phyloP scores from a whole-genome alignment of 306 rosid species.

The Morella rubra region DNA sequence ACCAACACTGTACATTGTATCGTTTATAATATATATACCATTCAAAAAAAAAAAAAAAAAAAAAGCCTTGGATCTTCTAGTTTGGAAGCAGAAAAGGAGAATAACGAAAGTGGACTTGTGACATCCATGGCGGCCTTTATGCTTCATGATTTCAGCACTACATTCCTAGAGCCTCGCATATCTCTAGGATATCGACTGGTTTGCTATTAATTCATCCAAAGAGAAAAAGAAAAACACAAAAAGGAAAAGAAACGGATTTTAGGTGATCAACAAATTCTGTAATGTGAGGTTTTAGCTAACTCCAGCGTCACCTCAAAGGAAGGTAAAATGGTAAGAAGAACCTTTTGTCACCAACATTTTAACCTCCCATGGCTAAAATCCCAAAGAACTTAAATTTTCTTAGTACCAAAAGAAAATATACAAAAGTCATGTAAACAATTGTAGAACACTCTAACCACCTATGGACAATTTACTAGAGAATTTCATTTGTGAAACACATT shows the following conservation, averaged over 20 bases:
- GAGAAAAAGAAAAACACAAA: not conserved
- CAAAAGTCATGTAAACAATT: too few species aligned
- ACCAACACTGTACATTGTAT: too few species aligned
- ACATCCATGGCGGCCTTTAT: not conserved
- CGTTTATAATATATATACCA: too few species aligned
- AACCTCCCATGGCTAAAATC: not conserved
- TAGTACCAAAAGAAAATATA: too few species aligned
- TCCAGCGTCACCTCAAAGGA: not conserved
- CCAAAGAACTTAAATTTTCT: not conserved
- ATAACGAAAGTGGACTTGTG: not conserved
- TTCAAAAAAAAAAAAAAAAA: not conserved
- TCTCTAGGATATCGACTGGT: slow-evolving; percentile 8
- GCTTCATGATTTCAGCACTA: slow-evolving; percentile 2
- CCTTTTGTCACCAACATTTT: not conserved
- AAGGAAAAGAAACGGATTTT: not conserved
- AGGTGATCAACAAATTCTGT: not conserved
- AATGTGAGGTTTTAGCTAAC: not conserved
- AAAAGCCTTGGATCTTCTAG: slow-evolving; percentile 3
- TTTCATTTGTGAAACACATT: not conserved
- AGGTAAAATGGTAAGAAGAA: not conserved
- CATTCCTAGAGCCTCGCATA: slow-evolving; percentile 3
- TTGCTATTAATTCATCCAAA: not conserved
- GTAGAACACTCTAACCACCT: too few species aligned
- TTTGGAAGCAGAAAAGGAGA: not conserved
- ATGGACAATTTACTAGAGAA: not conserved